Base-by-base conservation (phyloP, 257 asterid species). In the Plantago major region DNA sequence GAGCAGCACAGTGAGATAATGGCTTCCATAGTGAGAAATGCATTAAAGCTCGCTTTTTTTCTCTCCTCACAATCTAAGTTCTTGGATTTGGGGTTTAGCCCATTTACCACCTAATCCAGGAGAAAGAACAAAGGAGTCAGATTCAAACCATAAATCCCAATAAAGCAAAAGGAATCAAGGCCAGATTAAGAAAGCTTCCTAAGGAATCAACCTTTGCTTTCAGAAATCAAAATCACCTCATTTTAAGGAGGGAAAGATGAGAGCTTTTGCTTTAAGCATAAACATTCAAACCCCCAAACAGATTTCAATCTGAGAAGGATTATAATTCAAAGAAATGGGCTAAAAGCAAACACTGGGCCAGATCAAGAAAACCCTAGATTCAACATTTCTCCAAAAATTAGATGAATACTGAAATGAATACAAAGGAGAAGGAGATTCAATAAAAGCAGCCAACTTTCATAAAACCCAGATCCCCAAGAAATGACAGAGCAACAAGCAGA, bases 21-120 rank as follows among this genome's bases (percentile, higher is more conserved):
- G 99, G 96, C 81, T 93, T 93, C 99, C 97, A 93, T 72, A 93
- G 84, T 76, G 96, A 81, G 79, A 93, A 71, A 93, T 89, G 97
- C 99, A 93, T 93, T 72, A 76, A 79, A 80, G 71, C 86, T 72
- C 69, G 56, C 58, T 49, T 63, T 60, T 52, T 46, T 47, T 45
- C 11, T 37, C 38, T 44, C 42, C 45, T 47, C 18, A 37, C 13
- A 26, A 65, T 9, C 9, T 52, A 62, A 71, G 75, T 65, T 74
- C 71, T 48, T 52, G 68, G n/a, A 43, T 65, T 67, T 53, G 22
- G 67, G 60, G 72, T 66, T 88, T 69, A 80, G 79, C 83, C 78
- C 85, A 82, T 75, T 74, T 48, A 80, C 70, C 80, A 65, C 63
- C 71, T 57, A 74, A 76, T 53, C 73, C 82, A 82, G 66, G 70